phyloP scores from a whole-genome alignment of 257 asterid genomes.

The Petunia axillaris region DNA sequence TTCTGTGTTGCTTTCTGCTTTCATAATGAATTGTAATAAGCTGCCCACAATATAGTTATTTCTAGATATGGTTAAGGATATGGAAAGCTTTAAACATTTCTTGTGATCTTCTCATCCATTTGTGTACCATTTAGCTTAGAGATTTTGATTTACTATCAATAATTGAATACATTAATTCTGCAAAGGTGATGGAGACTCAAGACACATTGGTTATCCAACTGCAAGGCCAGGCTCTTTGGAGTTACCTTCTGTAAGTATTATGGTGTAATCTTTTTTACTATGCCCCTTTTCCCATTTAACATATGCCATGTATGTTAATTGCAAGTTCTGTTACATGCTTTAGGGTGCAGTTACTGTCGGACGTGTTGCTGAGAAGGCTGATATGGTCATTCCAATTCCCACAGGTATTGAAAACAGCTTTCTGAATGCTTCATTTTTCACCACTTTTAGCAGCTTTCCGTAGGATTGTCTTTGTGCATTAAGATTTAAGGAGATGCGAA shows the following conservation, averaged over 20 bases:
- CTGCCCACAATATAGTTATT: neutral
- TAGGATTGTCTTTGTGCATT: neutral
- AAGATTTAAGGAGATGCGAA: too few relatives aligned
- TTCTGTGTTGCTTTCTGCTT: neutral
- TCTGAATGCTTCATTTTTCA: neutral
- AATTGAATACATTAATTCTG: slow-evolving; percentile 16
- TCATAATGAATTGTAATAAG: neutral
- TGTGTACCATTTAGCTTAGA: slow-evolving; percentile 2
- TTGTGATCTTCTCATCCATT: neutral
- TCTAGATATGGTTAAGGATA: neutral
- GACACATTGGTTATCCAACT: slow-evolving; percentile 76
- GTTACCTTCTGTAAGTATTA: slow-evolving; percentile 66
- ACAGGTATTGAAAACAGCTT: slow-evolving; percentile 53
- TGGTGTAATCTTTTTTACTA: neutral
- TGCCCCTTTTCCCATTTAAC: neutral
- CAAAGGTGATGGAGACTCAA: slow-evolving; percentile 80
- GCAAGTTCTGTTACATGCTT: slow-evolving; percentile 19
- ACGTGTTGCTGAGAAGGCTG: slow-evolving; percentile 71
- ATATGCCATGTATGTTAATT: neutral
- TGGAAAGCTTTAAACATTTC: neutral
- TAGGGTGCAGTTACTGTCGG: slow-evolving; percentile 72
- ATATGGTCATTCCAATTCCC: slow-evolving; percentile 77
- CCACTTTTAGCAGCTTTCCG: neutral
- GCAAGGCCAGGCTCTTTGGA: slow-evolving; percentile 69
- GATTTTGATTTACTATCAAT: neutral